Base-by-base conservation (phyloP, 73 alveolate genomes). In the Urostyla sp. region DNA sequence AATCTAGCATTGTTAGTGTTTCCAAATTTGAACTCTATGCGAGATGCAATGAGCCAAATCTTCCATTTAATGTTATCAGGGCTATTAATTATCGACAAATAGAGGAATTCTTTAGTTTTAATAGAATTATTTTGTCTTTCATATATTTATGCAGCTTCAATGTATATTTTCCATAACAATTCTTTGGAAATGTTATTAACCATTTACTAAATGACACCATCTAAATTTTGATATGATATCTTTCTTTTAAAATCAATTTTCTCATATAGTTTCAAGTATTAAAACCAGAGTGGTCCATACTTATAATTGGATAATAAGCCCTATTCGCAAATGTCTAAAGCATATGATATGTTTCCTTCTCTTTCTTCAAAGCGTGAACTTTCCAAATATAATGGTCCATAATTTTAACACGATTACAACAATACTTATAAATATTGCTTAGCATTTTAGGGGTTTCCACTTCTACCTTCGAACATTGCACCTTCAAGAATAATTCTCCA, bases 401-500 rank as follows among this genome's bases (percentile, higher is more conserved):
- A 67, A 11, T 67, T 53, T 35, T 60, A 26, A 72, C 92, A 73
- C 11, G 58, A 73, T 35, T 59, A 20, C 34, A 87, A 59, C 45
- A 88, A 52, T 48, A 54, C 31, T 58, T 59, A 59, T 21, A 88
- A 75, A 3, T 67, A 75, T 45, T 79, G 72, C 36, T 83, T 74
- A 5, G 95, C 90, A 1, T 69, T 63, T 20, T 78, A 75, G 10
- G 38, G 27, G n/a, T 59, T 77, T 0, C 95, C 95, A 44, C 74
- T 57, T 56, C 92, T 72, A 23, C 89, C 91, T 67, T 88, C 95
- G 36, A 88, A 66, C 13, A 84, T 48, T 3, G 85, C 89, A 0
- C 95, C 95, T 66, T 88, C 95, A 7, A 88, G 78, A 16, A 84
- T 34, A 69, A 88, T 67, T 48, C 80, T 84, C 87, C 87, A 88